Base-by-base conservation (phyloP, 2,329 filamentous ascomycete genomes). In the Davidsoniella australis region DNA sequence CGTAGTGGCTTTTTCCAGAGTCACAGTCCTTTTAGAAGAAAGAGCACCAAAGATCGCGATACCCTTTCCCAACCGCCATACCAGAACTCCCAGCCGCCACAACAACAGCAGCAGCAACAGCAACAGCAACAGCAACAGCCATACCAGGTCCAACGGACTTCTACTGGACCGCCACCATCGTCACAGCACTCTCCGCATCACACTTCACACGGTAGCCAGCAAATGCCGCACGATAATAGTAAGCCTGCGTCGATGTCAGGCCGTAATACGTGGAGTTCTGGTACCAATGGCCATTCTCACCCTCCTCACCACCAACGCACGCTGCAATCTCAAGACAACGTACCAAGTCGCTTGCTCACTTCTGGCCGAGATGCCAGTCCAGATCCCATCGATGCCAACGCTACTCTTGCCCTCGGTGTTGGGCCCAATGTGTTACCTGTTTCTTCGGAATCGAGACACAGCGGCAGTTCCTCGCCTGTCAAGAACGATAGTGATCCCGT, bases 391-490 rank as follows among this genome's bases (percentile, higher is more conserved):
- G 91, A 95, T 60, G 88, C 89, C 50, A 81, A 91, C 54, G 87
- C 89, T 38, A 94, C 83, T 61, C 80, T 96, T 58, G 89, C 94
- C 54, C 72, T 98, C 24, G 95, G 95, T 58, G 77, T 98, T 49
- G 91, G 91, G 6, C 86, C 93, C 58, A 98, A 98, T 58, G 86
- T 98, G 9, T 94, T 98, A 58, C 80, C 94, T 50, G 89, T 98
- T 8, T 82, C 84, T 10, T 82, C 82, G 6, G 41, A 48, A 5
- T 42, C 48, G 14, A 44, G 33, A 23, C 38, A 38, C 47, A 49
- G 43, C 26, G 41, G 29, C 8, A 41, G 14, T 42, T 26, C 48
- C 23, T 70, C 66, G 9, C 60, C 50, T 51, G 63, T 61, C 29
- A 63, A 59, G 44, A 60, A 60, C 56, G 81, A 86, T 20, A 64